Conservation (phyloP, 257 asterid genomes). For the Solanum medicagineum region DNA sequence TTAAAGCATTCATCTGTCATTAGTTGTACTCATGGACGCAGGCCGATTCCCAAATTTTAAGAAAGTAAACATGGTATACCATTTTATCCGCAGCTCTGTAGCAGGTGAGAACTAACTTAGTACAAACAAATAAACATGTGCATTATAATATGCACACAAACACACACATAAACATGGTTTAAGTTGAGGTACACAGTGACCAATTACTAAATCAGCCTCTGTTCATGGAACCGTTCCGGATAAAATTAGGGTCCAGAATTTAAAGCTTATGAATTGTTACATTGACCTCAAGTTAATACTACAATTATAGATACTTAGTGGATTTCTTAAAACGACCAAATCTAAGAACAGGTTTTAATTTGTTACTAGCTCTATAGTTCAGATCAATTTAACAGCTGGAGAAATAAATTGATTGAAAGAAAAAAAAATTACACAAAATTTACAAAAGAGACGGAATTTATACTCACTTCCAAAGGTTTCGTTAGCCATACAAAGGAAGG, state of each 20-base stretch:
- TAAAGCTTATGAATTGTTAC: background rate
- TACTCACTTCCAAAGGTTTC: constrained; percentile 84
- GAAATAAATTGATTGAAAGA: background rate
- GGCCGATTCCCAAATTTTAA: background rate
- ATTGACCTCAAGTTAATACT: background rate
- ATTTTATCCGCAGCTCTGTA: background rate
- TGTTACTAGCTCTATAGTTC: background rate
- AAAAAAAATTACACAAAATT: background rate
- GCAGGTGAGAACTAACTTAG: background rate
- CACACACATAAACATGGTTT: background rate
- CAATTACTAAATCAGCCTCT: background rate
- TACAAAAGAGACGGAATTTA: background rate
- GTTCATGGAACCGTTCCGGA: background rate
- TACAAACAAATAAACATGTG: background rate
- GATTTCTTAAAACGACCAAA: background rate
- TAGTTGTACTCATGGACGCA: background rate
- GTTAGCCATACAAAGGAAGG: constrained; percentile 97
- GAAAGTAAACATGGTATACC: background rate
- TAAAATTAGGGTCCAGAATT: background rate
- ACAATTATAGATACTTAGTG: background rate
- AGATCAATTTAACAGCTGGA: background rate
- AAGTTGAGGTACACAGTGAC: background rate
- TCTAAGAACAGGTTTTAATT: background rate
- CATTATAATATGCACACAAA: background rate
- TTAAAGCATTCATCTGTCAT: background rate